Percentiles rank a stretch among this genome's conserved stretches.
Conservation (phyloP, 2,329 filamentous ascomycete genomes). For the Aspergillus fischeri region DNA sequence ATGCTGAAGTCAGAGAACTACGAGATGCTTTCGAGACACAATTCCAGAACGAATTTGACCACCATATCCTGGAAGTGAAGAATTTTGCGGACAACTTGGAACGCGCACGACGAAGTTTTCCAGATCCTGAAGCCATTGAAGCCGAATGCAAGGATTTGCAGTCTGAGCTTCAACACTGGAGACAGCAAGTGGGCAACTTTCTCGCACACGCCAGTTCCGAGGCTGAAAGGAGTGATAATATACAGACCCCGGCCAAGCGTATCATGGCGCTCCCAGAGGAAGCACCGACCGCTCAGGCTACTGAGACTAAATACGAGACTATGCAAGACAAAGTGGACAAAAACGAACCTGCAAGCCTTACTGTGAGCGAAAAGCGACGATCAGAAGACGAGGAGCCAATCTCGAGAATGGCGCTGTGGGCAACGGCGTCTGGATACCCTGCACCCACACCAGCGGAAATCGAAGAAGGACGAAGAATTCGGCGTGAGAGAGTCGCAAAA, state of each 20-base stretch:
- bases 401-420: not conserved
- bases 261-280: not conserved
- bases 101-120: not conserved
- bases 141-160: not conserved
- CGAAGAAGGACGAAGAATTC: slow-evolving; percentile 3
- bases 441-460: not conserved
- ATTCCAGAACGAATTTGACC: not conserved
- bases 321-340: not conserved
- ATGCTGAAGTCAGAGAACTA: not conserved
- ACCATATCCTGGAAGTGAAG: not conserved
- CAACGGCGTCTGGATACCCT: not conserved
- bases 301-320: not conserved
- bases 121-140: not conserved
- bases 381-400: not conserved
- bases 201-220: not conserved
- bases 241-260: not conserved
- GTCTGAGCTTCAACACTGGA: not conserved
- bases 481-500: not conserved
- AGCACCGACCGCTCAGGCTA: not conserved
- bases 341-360: not conserved
- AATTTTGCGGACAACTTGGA: not conserved
- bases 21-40: not conserved
- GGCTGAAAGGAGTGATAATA: not conserved
- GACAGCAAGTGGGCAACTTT: not conserved
- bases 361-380: not conserved